Base-by-base conservation (phyloP, 1,139 yeast genomes). In the Suhomyces ambrosiae region DNA sequence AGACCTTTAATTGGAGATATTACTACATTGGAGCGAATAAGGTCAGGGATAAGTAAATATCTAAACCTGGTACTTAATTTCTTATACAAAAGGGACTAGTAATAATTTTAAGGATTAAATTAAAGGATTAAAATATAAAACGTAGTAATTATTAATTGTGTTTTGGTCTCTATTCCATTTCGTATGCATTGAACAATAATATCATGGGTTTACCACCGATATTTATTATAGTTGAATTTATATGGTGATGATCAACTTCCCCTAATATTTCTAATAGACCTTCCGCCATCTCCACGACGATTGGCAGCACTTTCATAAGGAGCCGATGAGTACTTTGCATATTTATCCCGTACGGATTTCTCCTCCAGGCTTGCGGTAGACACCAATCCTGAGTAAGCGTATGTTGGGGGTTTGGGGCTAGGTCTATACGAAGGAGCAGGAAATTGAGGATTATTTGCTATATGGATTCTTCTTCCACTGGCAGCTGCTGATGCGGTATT, bases 401-500 rank as follows among this genome's bases (percentile, higher is more conserved):
- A 27, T 2, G 14, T 14, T 22, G 11, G 35, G 11, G 31, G 32
- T 23, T 35, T 35, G 3, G 36, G 33, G 3, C 36, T 12, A 5
- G 32, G 36, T n/a, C 33, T n/a, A 19, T 28, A 34, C 3, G 30
- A 28, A 10, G 33, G 28, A 11, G 35, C 23, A 8, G 42, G 26
- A 18, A 23, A 31, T 16, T 35, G 35, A 3, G 44, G 53, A 23
- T 52, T 48, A 27, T 43, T 45, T 10, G 49, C 44, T 7, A 60
- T 39, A 32, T 60, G 46, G 15, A 63, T 36, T 43, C 68, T 51
- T 45, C 73, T 54, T 9, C 57, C 56, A 37, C 63, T 68, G 5
- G 85, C 83, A 12, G 82, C 82, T 11, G 80, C 73, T 2, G 82
- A 74, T 1, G 79, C 72, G 25, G 71, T 53, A n/a, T 68, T 58